phyloP scores from a whole-genome alignment of 345 rosid genomes.

The Ailanthus altissimus region DNA sequence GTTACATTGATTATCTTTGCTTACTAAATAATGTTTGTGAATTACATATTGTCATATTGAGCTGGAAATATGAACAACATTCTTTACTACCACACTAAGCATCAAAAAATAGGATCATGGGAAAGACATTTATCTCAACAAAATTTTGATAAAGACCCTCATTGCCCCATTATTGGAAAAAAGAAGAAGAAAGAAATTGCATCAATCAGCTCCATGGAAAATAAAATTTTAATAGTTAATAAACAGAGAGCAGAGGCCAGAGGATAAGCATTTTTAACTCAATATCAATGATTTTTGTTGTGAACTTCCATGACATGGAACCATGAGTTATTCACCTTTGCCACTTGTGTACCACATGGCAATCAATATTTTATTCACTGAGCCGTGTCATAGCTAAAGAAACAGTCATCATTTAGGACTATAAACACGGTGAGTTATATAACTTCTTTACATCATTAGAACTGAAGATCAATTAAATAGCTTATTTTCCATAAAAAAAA shows the following conservation, averaged over 20 bases:
- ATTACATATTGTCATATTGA: not conserved
- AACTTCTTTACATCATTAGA: not conserved
- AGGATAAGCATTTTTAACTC: conserved; percentile 1
- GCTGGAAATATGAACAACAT: not conserved
- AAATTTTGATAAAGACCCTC: not conserved
- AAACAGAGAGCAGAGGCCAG: not conserved
- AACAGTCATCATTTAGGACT: not conserved
- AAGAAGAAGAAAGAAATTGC: not conserved
- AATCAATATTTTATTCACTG: not conserved
- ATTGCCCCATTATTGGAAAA: not conserved
- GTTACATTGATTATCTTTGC: not conserved
- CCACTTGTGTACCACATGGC: not conserved
- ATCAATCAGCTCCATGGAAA: not conserved
- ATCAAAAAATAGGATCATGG: not conserved
- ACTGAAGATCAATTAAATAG: not conserved
- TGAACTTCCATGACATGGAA: not conserved
- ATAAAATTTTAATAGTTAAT: not conserved
- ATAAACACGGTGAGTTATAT: not conserved
- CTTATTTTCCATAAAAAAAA: not conserved
- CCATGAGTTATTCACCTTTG: no score
- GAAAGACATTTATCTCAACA: not conserved
- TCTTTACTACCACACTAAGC: not conserved
- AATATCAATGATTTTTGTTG: not conserved
- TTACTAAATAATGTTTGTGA: not conserved
- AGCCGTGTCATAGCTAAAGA: not conserved